These are phyloP conservation scores for Phellinidium pouzarii DNA, from an alignment of 1,284 basidiomycete genomes.

Conservation along the genomic window DNA sequence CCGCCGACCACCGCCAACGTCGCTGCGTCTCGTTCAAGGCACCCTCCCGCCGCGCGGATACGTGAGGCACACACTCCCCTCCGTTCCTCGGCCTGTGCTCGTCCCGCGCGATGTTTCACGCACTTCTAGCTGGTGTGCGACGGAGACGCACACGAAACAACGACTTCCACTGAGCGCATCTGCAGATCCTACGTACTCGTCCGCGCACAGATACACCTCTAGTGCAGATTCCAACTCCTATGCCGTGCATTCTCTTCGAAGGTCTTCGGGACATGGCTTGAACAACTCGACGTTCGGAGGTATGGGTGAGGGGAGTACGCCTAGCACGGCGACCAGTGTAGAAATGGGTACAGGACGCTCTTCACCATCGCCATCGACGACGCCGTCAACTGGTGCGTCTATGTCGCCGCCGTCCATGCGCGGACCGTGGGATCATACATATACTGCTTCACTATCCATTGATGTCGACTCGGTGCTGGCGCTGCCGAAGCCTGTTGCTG, in stretches of 20 bases:
- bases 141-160: neutral
- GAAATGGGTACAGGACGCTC: neutral
- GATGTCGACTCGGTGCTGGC: slow-evolving; percentile 42
- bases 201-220: neutral
- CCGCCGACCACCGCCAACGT: slow-evolving; percentile 52
- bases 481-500: slow-evolving; percentile 40
- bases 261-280: slow-evolving; percentile 7
- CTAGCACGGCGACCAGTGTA: neutral
- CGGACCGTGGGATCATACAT: slow-evolving; percentile 55
- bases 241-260: neutral
- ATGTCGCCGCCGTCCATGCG: slow-evolving; percentile 21
- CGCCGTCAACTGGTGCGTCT: slow-evolving; percentile 6
- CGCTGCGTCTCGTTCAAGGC: slow-evolving; percentile 48
- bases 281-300: neutral
- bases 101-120: slow-evolving; percentile 28
- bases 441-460: slow-evolving; percentile 35
- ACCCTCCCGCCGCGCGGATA: slow-evolving; percentile 48
- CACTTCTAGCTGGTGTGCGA: slow-evolving; percentile 20
- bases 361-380: neutral
- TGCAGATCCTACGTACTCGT: neutral
- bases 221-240: neutral
- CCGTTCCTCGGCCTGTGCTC: slow-evolving; percentile 46
- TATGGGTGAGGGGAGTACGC: neutral
- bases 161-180: too few relatives aligned
- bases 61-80: slow-evolving; percentile 52